phyloP scores from a whole-genome alignment of 371 early-diverging fungal genomes.

The Cokeromyces recurvatus region DNA sequence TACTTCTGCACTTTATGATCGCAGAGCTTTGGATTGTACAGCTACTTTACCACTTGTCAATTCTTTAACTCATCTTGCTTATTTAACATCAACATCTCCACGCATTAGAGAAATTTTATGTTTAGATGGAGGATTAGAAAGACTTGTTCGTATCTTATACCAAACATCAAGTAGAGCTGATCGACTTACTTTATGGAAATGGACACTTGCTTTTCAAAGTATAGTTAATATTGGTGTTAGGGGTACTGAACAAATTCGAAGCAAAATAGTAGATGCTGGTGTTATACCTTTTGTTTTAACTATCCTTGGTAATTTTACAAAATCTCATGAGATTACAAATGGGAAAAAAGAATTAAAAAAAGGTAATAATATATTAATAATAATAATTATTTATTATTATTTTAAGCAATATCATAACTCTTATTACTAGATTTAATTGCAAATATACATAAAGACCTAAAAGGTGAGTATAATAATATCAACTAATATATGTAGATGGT shows the following conservation, averaged over 20 bases:
- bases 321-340: slow-evolving; percentile 51
- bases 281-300: slow-evolving; percentile 75
- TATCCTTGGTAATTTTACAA: slow-evolving; percentile 68
- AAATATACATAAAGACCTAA: no score
- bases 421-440: not conserved
- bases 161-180: slow-evolving; percentile 61
- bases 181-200: slow-evolving; percentile 69
- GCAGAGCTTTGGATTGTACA: slow-evolving; percentile 86
- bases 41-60: slow-evolving; percentile 81
- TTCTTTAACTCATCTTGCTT: slow-evolving; percentile 82
- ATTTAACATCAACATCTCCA: slow-evolving; percentile 78
- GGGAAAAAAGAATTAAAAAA: slow-evolving; percentile 49
- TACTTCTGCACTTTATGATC: slow-evolving; percentile 80
- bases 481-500: no score
- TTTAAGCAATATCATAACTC: not conserved
- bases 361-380: slow-evolving; percentile 13
- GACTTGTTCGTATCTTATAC: slow-evolving; percentile 71
- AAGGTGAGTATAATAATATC: no score
- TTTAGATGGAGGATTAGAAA: slow-evolving; percentile 85
- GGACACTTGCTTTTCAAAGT: slow-evolving; percentile 82
- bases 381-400: not conserved
- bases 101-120: slow-evolving; percentile 77
- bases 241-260: slow-evolving; percentile 76
- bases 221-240: slow-evolving; percentile 85
- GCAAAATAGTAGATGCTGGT: slow-evolving; percentile 81